Evolutionary conservation across 2,329 filamentous ascomycete species (phyloP), one percentile per base, ranked within the genome.

Genomic region (Fusarium nurragi): DNA sequence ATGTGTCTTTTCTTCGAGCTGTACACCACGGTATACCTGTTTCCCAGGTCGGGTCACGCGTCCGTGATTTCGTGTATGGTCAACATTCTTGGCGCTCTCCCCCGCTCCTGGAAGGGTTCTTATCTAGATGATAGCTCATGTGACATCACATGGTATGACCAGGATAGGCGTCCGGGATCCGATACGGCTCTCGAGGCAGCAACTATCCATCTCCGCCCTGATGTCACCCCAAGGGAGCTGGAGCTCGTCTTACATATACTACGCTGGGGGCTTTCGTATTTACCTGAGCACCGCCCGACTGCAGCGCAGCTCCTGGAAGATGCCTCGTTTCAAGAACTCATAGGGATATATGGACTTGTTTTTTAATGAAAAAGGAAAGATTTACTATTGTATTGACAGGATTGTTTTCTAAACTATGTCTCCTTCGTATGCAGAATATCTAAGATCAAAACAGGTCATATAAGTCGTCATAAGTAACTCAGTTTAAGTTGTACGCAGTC

Each of bases 401-500:
- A 56, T 47, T 45, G 43, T 19, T 61, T 21, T 61, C 56, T 61
- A 61, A 56, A 34, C 56, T 61, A 56, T 43, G 16, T 44, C 30
- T 49, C 48, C 38, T 43, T 61, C 26, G 14, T 49, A 38, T 36
- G 23, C 37, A 46, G 22, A 36, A 37, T 38, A 49, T 60, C 49
- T 48, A 61, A 61, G 28, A 61, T 38, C 58, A 55, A 61, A 61
- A 36, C 56, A 37, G 8, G 26, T 61, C 58, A 12, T 61, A 30
- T 28, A 56, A 12, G 23, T 61, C 58, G 30, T 55, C 7, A 38
- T 61, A 49, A 48, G 25, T 21, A 55, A 18, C 26, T 61, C 58
- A 61, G 37, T 61, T 43, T 61, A 53, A 44, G 34, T 40, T 36
- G 28, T 59, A 43, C 49, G 50, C 22, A 25, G 16, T 47, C 5